These are phyloP conservation scores for Xylaria sp. DNA, from an alignment of 2,329 filamentous ascomycete genomes.

Conservation along the genomic window DNA sequence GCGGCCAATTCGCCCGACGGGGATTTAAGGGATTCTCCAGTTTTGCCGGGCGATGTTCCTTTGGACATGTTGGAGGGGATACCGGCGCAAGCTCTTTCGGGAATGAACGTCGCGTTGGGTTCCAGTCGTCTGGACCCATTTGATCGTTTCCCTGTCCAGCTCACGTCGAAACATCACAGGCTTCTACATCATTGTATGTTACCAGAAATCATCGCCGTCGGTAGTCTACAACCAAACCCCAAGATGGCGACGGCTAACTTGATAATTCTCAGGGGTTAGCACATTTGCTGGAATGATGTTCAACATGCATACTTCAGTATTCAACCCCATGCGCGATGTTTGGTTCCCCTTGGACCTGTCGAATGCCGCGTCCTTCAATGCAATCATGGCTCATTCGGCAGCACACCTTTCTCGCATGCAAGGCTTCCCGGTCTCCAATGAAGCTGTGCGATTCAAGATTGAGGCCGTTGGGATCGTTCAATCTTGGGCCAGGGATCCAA, in stretches of 20 bases:
- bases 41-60: not conserved
- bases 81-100: conserved; percentile 40
- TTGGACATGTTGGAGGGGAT: conserved; percentile 24
- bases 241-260: conserved; percentile 50
- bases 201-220: not conserved
- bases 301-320: conserved; percentile 13
- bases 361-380: conserved; percentile 54
- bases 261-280: conserved; percentile 30
- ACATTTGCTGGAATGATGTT: conserved; percentile 48
- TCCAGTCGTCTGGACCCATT: conserved; percentile 49
- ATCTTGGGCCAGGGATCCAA: conserved; percentile 47
- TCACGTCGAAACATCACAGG: conserved; percentile 50
- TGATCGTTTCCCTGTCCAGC: conserved; percentile 48
- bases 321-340: conserved; percentile 50
- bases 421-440: conserved; percentile 41
- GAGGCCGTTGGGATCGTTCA: conserved; percentile 51
- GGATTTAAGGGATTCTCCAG: not conserved
- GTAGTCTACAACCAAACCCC: conserved; percentile 40
- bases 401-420: conserved; percentile 52
- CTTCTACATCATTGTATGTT: conserved; percentile 51
- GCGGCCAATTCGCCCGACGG: not conserved
- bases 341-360: conserved; percentile 54
- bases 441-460: conserved; percentile 48
- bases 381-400: conserved; percentile 54
- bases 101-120: conserved; percentile 47